phyloP scores from a whole-genome alignment of 2,329 filamentous ascomycete genomes.

The Sporothrix inflata region DNA sequence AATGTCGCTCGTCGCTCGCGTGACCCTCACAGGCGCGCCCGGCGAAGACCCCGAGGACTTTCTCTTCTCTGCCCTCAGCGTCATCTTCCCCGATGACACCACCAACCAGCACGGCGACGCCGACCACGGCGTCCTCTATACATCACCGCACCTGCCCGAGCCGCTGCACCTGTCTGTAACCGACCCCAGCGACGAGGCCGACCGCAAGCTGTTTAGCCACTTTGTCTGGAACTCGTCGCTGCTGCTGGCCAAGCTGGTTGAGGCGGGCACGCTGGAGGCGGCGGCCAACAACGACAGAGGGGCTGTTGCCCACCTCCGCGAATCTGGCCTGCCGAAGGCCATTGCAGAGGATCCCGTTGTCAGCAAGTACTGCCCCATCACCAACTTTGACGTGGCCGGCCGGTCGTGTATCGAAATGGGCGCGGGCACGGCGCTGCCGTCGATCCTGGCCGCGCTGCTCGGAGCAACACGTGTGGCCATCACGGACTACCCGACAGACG shows the following conservation, averaged over 20 bases:
- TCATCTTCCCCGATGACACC: conserved; percentile 70
- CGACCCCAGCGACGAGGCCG: conserved; percentile 55
- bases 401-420: conserved; percentile 66
- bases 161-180: conserved; percentile 51
- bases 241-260: conserved; percentile 59
- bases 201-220: conserved; percentile 68
- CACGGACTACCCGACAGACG: conserved; percentile 68
- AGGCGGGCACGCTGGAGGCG: conserved; percentile 49
- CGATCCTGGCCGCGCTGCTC: conserved; percentile 52
- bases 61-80: conserved; percentile 60
- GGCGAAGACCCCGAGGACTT: conserved; percentile 59
- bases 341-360: conserved; percentile 21
- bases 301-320: background rate
- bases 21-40: conserved; percentile 46
- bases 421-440: conserved; percentile 63
- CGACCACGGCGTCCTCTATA: conserved; percentile 62
- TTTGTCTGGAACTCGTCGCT: conserved; percentile 73
- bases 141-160: conserved; percentile 53
- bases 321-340: conserved; percentile 1
- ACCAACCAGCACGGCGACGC: conserved; percentile 68
- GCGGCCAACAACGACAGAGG: conserved; percentile 23
- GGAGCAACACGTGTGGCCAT: conserved; percentile 58
- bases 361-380: conserved; percentile 24
- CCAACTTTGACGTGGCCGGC: conserved; percentile 53
- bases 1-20: conserved; percentile 55